A percentile compares a stretch with the other conserved stretches of the same genome.
These are phyloP conservation scores for Epicoccum sorghinum DNA, from an alignment of 2,329 filamentous ascomycete species.

Conservation along the genomic window DNA sequence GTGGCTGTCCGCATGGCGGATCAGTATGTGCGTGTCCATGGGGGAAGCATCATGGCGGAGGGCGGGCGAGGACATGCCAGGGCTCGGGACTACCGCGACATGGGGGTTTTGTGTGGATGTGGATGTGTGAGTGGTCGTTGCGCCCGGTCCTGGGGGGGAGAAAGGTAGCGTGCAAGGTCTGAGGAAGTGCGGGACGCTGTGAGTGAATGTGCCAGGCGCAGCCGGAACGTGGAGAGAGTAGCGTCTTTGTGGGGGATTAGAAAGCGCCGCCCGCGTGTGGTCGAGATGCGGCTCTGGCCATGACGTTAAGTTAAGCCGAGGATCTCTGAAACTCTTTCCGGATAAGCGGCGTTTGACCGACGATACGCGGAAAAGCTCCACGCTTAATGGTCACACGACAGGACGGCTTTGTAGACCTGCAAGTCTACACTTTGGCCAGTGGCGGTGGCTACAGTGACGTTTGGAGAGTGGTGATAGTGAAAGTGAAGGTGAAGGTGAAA, in stretches of 20 bases:
- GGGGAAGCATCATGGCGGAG: constrained; percentile 47
- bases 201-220: too few relatives aligned
- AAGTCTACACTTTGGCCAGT: too few relatives aligned
- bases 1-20: constrained; percentile 26
- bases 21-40: constrained; percentile 43
- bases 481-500: background rate
- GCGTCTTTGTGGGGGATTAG: constrained; percentile 12
- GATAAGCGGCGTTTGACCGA: constrained; percentile 16
- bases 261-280: constrained; percentile 20
- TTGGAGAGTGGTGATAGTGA: background rate
- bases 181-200: background rate
- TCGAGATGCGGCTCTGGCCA: constrained; percentile 14
- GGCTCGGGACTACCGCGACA: constrained; percentile 30
- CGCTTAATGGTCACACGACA: constrained; percentile 10
- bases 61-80: constrained; percentile 48
- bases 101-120: constrained; percentile 10
- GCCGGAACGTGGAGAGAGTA: constrained; percentile 9
- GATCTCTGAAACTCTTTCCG: constrained; percentile 8
- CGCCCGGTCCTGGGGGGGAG: background rate
- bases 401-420: background rate
- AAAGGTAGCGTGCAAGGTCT: background rate
- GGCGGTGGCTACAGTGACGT: background rate
- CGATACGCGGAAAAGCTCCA: constrained; percentile 17
- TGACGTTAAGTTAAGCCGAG: constrained; percentile 23
- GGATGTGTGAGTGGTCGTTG: background rate